These are phyloP conservation scores for Penicillium robsamsonii DNA, from an alignment of 495 filamentous ascomycete species.

Conservation along the genomic window DNA sequence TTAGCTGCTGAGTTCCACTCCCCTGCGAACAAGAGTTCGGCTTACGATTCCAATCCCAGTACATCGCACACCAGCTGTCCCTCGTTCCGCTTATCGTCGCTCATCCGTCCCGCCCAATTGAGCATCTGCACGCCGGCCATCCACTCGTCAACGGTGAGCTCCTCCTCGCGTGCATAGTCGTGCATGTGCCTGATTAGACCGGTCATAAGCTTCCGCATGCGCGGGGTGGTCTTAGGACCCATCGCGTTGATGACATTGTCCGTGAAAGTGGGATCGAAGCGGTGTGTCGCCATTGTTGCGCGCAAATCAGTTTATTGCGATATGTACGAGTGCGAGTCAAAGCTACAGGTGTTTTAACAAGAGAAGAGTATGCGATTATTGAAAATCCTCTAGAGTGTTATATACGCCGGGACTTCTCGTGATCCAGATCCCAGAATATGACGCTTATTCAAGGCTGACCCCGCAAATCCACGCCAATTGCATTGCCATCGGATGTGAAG, in stretches of 20 bases:
- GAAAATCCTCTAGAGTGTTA: not conserved
- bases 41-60: constrained; percentile 66
- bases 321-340: not conserved
- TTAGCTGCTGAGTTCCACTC: not conserved
- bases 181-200: constrained; percentile 45
- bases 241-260: constrained; percentile 68
- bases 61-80: constrained; percentile 70
- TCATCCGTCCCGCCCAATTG: constrained; percentile 73
- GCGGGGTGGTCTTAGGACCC: constrained; percentile 61
- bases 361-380: not conserved
- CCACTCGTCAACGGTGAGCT: constrained; percentile 49
- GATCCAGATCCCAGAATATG: constrained; percentile 15
- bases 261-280: constrained; percentile 62
- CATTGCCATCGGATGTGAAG: constrained; percentile 20
- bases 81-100: constrained; percentile 68
- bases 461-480: constrained; percentile 18
- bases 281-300: constrained; percentile 35
- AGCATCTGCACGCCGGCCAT: constrained; percentile 54
- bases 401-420: constrained; percentile 14
- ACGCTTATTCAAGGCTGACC: constrained; percentile 27
- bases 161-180: constrained; percentile 50
- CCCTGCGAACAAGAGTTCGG: constrained; percentile 4
- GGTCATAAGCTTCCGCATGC: constrained; percentile 45
- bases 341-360: not conserved
- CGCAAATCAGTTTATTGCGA: not conserved